Base-by-base conservation (phyloP, 257 asterid genomes). In the Ajuga chamaepitys region DNA sequence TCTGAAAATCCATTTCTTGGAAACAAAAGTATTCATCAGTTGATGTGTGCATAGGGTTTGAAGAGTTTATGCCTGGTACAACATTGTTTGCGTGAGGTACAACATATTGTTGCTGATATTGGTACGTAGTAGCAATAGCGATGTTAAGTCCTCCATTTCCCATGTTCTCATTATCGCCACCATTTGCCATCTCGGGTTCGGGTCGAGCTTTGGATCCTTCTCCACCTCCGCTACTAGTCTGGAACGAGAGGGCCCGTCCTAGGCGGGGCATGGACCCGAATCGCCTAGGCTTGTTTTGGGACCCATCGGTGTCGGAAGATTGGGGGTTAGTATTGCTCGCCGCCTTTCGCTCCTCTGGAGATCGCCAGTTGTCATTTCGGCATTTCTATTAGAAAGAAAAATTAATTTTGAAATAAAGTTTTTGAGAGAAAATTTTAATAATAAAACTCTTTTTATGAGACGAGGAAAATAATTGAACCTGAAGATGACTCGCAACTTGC, bases 401-500 rank as follows among this genome's bases (percentile, higher is more conserved):
- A 3, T 16, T 30, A 30, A 1, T 30, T 30, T 30, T 5, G 4
- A 30, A 30, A 30, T 30, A 4, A 30, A 30, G 7, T 30, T 28
- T 28, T 28, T 28, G 34, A 28, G 4, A 28, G n/a, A n/a, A n/a
- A 28, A 28, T 30, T 1, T 1, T 30, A 30, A 30, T 1, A 30
- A 30, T 4, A 30, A 30, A 30, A 22, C 12, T n/a, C n/a, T n/a
- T n/a, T n/a, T n/a, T n/a, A n/a, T n/a, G n/a, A n/a, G n/a, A n/a
- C n/a, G 13, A 2, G 22, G 20, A 0, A 38, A 57, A 34, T 32
- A 57, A 34, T 32, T 53, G 9, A 44, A 82, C 87, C 87, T 82
- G 87, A 3, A 82, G 78, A 62, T 82, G 87, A 41, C 87, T 82
- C 0, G 87, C 82, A 1, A 82, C 87, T 78, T 82, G 84, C 82